A percentile compares a stretch with the other conserved stretches of the same genome.
phyloP scores from a whole-genome alignment of 164 flowering plant genomes.

The Nelumbo lutea region DNA sequence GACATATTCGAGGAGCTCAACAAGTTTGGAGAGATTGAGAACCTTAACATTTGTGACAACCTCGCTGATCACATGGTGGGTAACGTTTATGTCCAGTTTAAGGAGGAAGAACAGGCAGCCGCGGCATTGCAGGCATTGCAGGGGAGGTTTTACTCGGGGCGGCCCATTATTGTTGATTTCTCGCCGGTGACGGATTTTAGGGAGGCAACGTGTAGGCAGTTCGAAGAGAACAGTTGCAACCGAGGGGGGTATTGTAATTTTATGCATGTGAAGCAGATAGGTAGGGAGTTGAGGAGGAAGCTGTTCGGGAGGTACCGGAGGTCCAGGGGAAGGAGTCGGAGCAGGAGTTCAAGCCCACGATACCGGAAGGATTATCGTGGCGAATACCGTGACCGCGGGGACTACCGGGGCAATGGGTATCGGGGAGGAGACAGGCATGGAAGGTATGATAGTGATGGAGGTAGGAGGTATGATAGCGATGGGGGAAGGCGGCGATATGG shows the following conservation, averaged over 20 bases:
- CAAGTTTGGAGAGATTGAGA: constrained; percentile 58
- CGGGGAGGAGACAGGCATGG: constrained; percentile 17
- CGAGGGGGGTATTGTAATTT: constrained; percentile 35
- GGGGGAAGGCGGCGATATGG: constrained; percentile 10
- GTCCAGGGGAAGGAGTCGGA: constrained; percentile 25
- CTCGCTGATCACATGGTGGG: constrained; percentile 62
- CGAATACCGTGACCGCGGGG: constrained; percentile 15
- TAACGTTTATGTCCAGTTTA: constrained; percentile 57
- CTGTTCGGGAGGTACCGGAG: constrained; percentile 34
- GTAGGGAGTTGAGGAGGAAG: constrained; percentile 41
- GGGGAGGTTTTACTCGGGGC: constrained; percentile 52
- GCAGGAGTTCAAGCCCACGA: constrained; percentile 32
- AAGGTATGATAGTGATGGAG: constrained; percentile 17
- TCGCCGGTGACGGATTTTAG: constrained; percentile 54
- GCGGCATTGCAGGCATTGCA: constrained; percentile 40
- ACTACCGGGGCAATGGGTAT: constrained; percentile 18
- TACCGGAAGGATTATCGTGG: constrained; percentile 15
- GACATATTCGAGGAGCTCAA: constrained; percentile 52
- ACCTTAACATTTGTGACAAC: constrained; percentile 51
- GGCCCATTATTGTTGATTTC: constrained; percentile 51
- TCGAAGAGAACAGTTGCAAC: constrained; percentile 47
- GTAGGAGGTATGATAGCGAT: constrained; percentile 16
- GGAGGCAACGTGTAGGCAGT: constrained; percentile 50
- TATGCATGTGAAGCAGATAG: constrained; percentile 45
- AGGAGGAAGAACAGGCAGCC: constrained; percentile 62